phyloP scores from a whole-genome alignment of 331 rosid genomes.

The Telfairia occidentalis region DNA sequence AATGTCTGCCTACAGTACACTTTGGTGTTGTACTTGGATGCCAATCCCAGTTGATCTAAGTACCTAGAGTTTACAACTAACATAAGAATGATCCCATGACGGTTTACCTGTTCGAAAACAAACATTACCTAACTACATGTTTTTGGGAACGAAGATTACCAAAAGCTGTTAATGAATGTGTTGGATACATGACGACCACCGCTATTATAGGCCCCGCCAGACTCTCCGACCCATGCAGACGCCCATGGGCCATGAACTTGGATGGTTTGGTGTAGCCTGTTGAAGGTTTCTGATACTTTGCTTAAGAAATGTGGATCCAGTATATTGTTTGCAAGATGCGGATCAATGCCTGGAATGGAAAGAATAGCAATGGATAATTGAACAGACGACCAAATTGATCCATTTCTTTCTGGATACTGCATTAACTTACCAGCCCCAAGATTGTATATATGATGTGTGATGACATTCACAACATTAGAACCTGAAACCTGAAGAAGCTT shows the following conservation, averaged over 20 bases:
- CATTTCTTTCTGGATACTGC: not conserved
- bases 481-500: constrained; percentile 17
- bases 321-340: constrained; percentile 21
- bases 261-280: constrained; percentile 18
- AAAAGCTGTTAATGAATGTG: constrained; percentile 31
- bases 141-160: constrained; percentile 17
- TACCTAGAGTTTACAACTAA: constrained; percentile 20
- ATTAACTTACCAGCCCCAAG: constrained; percentile 29
- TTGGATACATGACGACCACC: constrained; percentile 28
- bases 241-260: constrained; percentile 23
- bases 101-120: not conserved
- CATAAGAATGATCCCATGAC: not conserved
- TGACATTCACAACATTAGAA: constrained; percentile 17
- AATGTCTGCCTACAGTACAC: constrained; percentile 33
- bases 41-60: constrained; percentile 35
- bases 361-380: not conserved
- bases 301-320: constrained; percentile 26
- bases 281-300: constrained; percentile 17
- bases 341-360: constrained; percentile 16
- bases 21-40: constrained; percentile 32
- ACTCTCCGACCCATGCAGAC: constrained; percentile 35
- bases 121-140: not conserved
- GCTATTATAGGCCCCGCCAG: constrained; percentile 40
- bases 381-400: not conserved
- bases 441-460: constrained; percentile 33